Base-by-base conservation (phyloP, 371 early-diverging fungal species). In the Fennellomyces sp. region DNA sequence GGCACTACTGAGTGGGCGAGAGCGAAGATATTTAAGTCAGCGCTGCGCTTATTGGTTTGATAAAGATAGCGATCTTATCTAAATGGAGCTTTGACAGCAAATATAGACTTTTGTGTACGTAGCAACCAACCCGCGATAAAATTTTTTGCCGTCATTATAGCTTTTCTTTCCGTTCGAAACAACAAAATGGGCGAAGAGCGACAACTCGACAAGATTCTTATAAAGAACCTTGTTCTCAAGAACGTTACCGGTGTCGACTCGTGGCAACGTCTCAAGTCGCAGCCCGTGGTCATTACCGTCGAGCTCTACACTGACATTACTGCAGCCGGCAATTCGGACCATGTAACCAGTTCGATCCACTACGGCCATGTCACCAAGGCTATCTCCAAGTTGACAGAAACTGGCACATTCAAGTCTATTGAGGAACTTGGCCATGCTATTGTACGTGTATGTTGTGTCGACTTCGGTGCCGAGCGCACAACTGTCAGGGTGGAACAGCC, bases 171-270 rank as follows among this genome's bases (percentile, higher is more conserved):
- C n/a, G n/a, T n/a, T n/a, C n/a, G n/a, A n/a, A n/a, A n/a, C n/a
- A n/a, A n/a, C n/a, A n/a, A n/a, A n/a, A n/a, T 31, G 13, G 29
- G 23, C 15, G 59, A 58, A 38, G 12, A 50, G 15, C 52, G 41
- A 12, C 62, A 71, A 48, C 68, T 71, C 28, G 95, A 96, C 82
- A 89, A 88, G 70, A 87, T 96, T 60, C 75, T 89, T 38, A 80
- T 96, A 50, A 85, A 86, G 63, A 88, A 95, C 68, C 85, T 97
- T 35, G 83, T 86, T 23, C 85, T 96, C 27, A 89, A 91, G 55
- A 92, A 86, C n/a, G 84, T 89, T 26, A 87, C 95, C 29, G 98
- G 98, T 11, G 92, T 93, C 48, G 97, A 97, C 71, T 87, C 92
- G 13, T 97, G 97, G 97, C 96, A 96, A 62, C 82, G 95, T 23